These are phyloP conservation scores for Monosporozyma siamensis DNA, from an alignment of 805 yeast genomes.

Conservation along the genomic window DNA sequence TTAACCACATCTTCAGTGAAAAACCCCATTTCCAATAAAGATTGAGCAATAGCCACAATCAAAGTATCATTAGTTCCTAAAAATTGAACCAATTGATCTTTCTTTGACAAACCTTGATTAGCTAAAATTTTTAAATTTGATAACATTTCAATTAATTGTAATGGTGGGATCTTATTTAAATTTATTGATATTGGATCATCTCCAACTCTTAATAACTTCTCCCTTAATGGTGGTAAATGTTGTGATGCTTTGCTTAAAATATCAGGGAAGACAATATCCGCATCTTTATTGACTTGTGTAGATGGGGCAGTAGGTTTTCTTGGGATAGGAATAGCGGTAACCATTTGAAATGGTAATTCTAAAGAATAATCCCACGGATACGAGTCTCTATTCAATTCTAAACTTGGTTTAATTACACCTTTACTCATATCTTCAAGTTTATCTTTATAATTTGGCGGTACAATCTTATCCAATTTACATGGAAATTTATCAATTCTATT, in stretches of 20 bases:
- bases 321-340: constrained; percentile 28
- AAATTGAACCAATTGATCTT: constrained; percentile 42
- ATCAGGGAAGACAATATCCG: constrained; percentile 35
- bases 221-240: constrained; percentile 41
- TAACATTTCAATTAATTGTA: constrained; percentile 57
- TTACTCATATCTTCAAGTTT: constrained; percentile 1
- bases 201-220: constrained; percentile 35
- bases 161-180: constrained; percentile 57
- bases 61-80: constrained; percentile 45
- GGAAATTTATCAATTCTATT: constrained; percentile 23
- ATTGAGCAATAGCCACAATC: constrained; percentile 64
- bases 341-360: constrained; percentile 30
- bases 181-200: constrained; percentile 51
- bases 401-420: not conserved
- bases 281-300: not conserved
- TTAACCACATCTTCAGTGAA: constrained; percentile 61
- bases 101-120: constrained; percentile 38
- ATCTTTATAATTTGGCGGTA: constrained; percentile 18
- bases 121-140: constrained; percentile 55
- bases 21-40: constrained; percentile 66
- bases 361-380: constrained; percentile 26
- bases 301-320: constrained; percentile 16
- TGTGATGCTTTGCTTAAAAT: constrained; percentile 46
- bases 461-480: constrained; percentile 20
- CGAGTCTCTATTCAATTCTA: constrained; percentile 21